Evolutionary conservation across 2,329 filamentous ascomycete species (phyloP), one percentile per base, ranked within the genome.

Genomic region (Drechmeria coniospora): DNA sequence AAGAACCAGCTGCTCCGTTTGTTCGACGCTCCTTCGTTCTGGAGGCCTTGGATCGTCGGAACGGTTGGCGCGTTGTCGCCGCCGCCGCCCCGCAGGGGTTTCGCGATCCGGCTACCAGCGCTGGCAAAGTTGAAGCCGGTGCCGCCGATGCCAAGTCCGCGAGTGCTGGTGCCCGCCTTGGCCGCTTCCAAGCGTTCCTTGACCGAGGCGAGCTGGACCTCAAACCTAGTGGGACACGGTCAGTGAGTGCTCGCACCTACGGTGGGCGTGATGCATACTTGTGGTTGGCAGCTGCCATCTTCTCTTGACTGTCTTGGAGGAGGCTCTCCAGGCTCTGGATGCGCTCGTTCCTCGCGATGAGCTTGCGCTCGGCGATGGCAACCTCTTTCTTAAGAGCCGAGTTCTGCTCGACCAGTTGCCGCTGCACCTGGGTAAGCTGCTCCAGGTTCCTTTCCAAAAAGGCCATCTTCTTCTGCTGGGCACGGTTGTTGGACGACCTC

Each of bases 391-490:
- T 98, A 46, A 98, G 65, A 36, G 78, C 79, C 42, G 82, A 82
- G 58, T 98, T 98, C 56, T 98, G 90, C 61, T 98, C 90, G 18
- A 98, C 90, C 9, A 98, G 74, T 58, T 98, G 90, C 30, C 90
- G 75, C 57, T 98, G 90, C 29, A 98, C 90, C 48, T 93, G 83
- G 4, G 90, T 98, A 30, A 98, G 68, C 56, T 98, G 90, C 59
- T 98, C 90, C 22, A 98, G 73, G 51, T 98, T 98, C 49, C 90
- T 79, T 63, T 98, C 90, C 27, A 98, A 61, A 68, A 98, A 98
- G 11, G 90, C 92, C 81, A 98, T 95, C 71, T 98, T 98, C 79
- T 98, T 98, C 59, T 98, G 90, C 61, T 98, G 90, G 15, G 90
- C 87, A 33, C 90, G 79, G 64, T 92, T 95, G 65, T 98, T 98